A percentile compares a stretch with the other conserved stretches of the same genome.
phyloP scores from a whole-genome alignment of 768 basidiomycete genomes.

The Amanita fuliginea region DNA sequence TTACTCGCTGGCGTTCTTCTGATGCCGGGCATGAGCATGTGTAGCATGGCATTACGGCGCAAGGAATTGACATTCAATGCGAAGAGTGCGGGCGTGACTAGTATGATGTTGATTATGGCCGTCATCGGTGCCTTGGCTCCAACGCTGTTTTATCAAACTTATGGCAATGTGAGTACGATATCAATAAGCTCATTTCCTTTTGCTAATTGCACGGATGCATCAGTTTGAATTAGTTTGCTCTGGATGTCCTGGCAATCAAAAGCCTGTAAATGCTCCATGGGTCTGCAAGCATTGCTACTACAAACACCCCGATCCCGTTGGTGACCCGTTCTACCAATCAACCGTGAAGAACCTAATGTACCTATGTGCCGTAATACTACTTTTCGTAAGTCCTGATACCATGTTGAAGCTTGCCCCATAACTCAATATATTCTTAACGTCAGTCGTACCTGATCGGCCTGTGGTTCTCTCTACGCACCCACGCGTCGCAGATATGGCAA shows the following conservation, averaged over 20 bases:
- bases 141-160: slow-evolving; percentile 96
- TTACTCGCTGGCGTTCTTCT: slow-evolving; percentile 90
- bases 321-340: slow-evolving; percentile 93
- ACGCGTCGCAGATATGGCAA: slow-evolving; percentile 98
- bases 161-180: slow-evolving; percentile 71
- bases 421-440: neutral
- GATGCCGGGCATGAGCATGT: slow-evolving; percentile 98
- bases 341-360: slow-evolving; percentile 96
- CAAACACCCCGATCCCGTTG: slow-evolving; percentile 84
- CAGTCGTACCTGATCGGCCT: slow-evolving; percentile 95
- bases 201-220: slow-evolving; percentile 7
- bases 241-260: slow-evolving; percentile 52
- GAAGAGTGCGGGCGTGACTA: slow-evolving; percentile 97
- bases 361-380: slow-evolving; percentile 81
- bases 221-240: slow-evolving; percentile 85
- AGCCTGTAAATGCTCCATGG: slow-evolving; percentile 49
- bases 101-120: slow-evolving; percentile 99
- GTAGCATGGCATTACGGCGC: slow-evolving; percentile 72
- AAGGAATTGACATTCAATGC: slow-evolving; percentile 99
- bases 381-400: slow-evolving; percentile 58
- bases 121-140: slow-evolving; percentile 94
- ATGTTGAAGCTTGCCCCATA: neutral
- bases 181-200: neutral
- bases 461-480: slow-evolving; percentile 98
- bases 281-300: slow-evolving; percentile 90